These are phyloP conservation scores for Leccinum rimulosum DNA, from an alignment of 768 basidiomycete species.

Conservation along the genomic window DNA sequence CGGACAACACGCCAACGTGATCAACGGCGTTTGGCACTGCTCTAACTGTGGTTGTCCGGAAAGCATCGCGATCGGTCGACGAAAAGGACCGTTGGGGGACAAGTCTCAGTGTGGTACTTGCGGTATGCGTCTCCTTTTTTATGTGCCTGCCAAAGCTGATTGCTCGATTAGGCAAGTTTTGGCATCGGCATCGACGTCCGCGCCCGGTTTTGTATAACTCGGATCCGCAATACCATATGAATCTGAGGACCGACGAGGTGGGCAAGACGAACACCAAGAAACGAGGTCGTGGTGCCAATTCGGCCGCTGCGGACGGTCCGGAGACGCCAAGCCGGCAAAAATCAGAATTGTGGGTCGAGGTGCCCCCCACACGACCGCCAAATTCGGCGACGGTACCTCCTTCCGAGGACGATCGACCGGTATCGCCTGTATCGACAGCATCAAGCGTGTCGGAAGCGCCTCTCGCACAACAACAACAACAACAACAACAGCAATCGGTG, in stretches of 20 bases:
- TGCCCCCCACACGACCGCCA: slow-evolving; percentile 31
- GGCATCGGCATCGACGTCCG: slow-evolving; percentile 82
- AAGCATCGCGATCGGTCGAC: slow-evolving; percentile 75
- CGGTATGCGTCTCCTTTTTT: slow-evolving; percentile 50
- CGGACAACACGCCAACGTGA: slow-evolving; percentile 76
- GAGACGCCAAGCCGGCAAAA: slow-evolving; percentile 52
- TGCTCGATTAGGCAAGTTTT: slow-evolving; percentile 71
- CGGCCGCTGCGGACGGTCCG: slow-evolving; percentile 36
- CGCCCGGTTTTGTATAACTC: slow-evolving; percentile 79
- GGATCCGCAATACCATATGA: slow-evolving; percentile 67
- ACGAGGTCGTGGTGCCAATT: slow-evolving; percentile 35
- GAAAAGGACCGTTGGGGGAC: slow-evolving; percentile 88
- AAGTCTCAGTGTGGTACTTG: slow-evolving; percentile 92
- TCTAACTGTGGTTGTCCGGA: slow-evolving; percentile 94
- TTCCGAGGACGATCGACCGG: slow-evolving; percentile 51
- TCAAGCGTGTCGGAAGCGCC: slow-evolving; percentile 76
- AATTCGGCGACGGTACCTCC: slow-evolving; percentile 27
- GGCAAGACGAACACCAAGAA: slow-evolving; percentile 53
- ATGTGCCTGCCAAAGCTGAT: slow-evolving; percentile 2
- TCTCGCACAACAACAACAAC: slow-evolving; percentile 50
- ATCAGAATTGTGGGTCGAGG: slow-evolving; percentile 37
- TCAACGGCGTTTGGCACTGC: slow-evolving; percentile 91
- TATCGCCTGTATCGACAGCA: slow-evolving; percentile 69
- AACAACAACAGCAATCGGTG: slow-evolving; percentile 40
- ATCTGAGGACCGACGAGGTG: slow-evolving; percentile 55